These are phyloP conservation scores for Pisolithus orientalis DNA, from an alignment of 768 basidiomycete species.

Conservation along the genomic window DNA sequence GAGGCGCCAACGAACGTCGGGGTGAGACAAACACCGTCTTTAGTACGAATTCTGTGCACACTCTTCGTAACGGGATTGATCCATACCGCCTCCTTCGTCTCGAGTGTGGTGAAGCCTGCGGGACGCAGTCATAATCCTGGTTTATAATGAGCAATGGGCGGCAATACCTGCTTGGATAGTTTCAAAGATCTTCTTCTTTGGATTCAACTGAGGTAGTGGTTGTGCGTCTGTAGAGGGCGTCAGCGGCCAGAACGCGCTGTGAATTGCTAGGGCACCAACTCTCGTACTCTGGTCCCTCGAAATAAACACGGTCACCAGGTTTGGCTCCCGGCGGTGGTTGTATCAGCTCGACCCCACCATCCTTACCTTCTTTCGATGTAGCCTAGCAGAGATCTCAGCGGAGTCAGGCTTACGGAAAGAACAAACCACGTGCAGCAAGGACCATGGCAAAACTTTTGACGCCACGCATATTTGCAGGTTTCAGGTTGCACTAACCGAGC, in stretches of 20 bases:
- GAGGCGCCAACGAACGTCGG: slow-evolving; percentile 84
- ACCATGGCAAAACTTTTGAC: slow-evolving; percentile 99
- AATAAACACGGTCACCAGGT: slow-evolving; percentile 92
- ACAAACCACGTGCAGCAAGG: slow-evolving; percentile 57
- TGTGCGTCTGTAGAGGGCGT: slow-evolving; percentile 38
- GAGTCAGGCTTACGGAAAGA: neutral
- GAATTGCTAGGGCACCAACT: slow-evolving; percentile 36
- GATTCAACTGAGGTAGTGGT: slow-evolving; percentile 84
- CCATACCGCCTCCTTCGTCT: slow-evolving; percentile 81
- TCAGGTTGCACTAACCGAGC: slow-evolving; percentile 71
- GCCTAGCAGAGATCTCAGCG: slow-evolving; percentile 45
- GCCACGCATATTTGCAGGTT: slow-evolving; percentile 95
- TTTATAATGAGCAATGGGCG: neutral
- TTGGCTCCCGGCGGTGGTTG: slow-evolving; percentile 79
- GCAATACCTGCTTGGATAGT: slow-evolving; percentile 80
- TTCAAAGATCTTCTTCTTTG: slow-evolving; percentile 99
- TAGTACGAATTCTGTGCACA: slow-evolving; percentile 81
- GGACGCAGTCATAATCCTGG: neutral
- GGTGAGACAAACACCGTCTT: slow-evolving; percentile 74
- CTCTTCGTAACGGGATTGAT: slow-evolving; percentile 74
- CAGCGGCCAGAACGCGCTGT: neutral
- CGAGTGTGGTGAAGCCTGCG: slow-evolving; percentile 82
- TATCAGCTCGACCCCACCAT: slow-evolving; percentile 86
- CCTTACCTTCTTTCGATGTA: slow-evolving; percentile 83
- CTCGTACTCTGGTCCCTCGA: slow-evolving; percentile 86